These are phyloP conservation scores for Phaeotremella fagi DNA, from an alignment of 768 basidiomycete genomes.

Conservation along the genomic window DNA sequence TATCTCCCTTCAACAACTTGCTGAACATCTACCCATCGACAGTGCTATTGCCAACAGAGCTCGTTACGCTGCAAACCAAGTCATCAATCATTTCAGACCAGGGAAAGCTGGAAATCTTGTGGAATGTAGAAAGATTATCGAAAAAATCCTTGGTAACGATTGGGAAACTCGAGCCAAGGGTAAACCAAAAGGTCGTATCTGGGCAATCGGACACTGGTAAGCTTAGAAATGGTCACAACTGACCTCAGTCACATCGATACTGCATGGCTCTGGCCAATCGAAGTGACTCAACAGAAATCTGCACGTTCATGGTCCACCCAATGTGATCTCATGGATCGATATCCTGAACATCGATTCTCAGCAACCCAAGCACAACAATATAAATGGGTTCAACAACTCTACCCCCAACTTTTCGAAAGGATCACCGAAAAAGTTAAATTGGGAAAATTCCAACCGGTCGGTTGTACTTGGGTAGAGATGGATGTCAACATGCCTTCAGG, in stretches of 20 bases:
- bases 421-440: conserved; percentile 69
- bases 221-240: conserved; percentile 2
- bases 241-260: conserved; percentile 65
- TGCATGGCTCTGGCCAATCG: conserved; percentile 92
- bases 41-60: conserved; percentile 55
- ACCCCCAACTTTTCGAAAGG: conserved; percentile 74
- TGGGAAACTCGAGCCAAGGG: conserved; percentile 71
- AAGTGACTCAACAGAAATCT: conserved; percentile 93
- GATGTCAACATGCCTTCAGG: conserved; percentile 86
- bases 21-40: conserved; percentile 70
- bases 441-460: conserved; percentile 77
- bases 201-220: conserved; percentile 68
- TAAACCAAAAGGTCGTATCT: conserved; percentile 57
- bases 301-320: conserved; percentile 97
- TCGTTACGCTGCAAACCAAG: conserved; percentile 52
- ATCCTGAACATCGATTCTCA: conserved; percentile 93
- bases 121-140: conserved; percentile 64
- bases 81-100: conserved; percentile 76
- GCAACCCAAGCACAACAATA: conserved; percentile 61
- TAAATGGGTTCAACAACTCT: conserved; percentile 90
- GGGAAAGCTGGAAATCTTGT: conserved; percentile 51
- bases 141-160: conserved; percentile 72
- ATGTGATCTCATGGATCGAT: conserved; percentile 92
- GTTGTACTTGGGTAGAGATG: conserved; percentile 79
- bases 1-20: conserved; percentile 65